Percentiles rank a stretch among this genome's conserved stretches.
These are phyloP conservation scores for Kwoniella botswanensis DNA, from an alignment of 768 basidiomycete genomes.

Conservation along the genomic window DNA sequence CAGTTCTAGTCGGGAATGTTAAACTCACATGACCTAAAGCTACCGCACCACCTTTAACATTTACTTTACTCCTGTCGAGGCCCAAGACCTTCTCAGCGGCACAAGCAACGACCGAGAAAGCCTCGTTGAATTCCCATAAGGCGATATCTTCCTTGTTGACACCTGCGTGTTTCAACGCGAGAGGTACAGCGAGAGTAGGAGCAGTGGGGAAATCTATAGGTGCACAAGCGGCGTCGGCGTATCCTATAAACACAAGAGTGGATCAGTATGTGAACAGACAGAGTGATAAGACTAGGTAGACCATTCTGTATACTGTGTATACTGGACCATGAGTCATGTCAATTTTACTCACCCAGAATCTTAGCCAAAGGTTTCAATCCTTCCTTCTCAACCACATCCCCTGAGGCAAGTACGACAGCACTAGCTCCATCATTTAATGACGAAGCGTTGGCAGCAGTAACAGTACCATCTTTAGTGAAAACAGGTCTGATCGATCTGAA, in stretches of 20 bases:
- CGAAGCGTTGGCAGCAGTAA: conserved; percentile 97
- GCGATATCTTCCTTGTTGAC: conserved; percentile 82
- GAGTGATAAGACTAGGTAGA: background rate
- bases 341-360: conserved; percentile 75
- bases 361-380: conserved; percentile 92
- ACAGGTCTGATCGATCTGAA: conserved; percentile 83
- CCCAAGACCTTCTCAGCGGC: conserved; percentile 86
- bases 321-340: background rate
- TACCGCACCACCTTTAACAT: conserved; percentile 85
- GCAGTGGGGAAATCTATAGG: conserved; percentile 97
- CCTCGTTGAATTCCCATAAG: conserved; percentile 95
- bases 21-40: conserved; percentile 70
- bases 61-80: conserved; percentile 86
- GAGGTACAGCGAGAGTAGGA: conserved; percentile 86
- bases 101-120: conserved; percentile 91
- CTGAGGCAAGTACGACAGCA: conserved; percentile 91
- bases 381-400: conserved; percentile 87
- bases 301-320: background rate
- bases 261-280: conserved; percentile 8
- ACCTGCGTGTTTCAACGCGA: conserved; percentile 84
- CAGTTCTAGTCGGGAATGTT: too few species aligned
- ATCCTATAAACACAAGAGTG: conserved; percentile 65
- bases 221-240: conserved; percentile 94
- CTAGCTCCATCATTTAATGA: conserved; percentile 95
- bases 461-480: conserved; percentile 83